Evolutionary conservation across 495 filamentous ascomycete genomes (phyloP).

Genomic region (Xylaria flabelliformis): DNA sequence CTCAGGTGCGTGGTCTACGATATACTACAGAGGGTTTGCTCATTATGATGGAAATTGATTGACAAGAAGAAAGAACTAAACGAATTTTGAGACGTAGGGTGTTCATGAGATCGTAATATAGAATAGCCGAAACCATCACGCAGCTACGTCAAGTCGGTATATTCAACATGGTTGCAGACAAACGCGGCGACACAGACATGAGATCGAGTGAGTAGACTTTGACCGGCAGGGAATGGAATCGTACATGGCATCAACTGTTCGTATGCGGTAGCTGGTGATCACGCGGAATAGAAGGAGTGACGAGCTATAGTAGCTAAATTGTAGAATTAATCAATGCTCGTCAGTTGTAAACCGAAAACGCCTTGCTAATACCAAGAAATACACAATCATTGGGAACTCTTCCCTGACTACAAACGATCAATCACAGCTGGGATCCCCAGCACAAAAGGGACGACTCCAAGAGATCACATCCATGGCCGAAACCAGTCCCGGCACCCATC

Average conservation of each 20-base stretch:
- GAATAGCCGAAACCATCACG: not conserved
- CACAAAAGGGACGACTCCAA: not conserved
- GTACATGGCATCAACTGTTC: not conserved
- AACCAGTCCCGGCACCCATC: not conserved
- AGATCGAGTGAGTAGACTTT: not conserved
- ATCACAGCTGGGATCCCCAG: not conserved
- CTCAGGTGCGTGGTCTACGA: too few relatives aligned
- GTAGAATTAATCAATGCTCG: not conserved
- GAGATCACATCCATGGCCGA: not conserved
- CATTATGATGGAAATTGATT: too few relatives aligned
- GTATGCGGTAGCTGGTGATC: not conserved
- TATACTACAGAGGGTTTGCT: too few relatives aligned
- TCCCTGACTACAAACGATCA: too few relatives aligned
- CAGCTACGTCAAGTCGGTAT: not conserved
- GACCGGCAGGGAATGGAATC: not conserved
- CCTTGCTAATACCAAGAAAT: constrained; percentile 16
- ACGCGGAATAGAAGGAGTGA: not conserved
- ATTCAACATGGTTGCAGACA: not conserved
- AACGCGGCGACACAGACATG: not conserved
- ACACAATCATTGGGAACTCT: not conserved
- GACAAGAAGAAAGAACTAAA: too few relatives aligned
- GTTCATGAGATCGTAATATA: too few relatives aligned
- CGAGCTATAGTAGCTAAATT: not conserved
- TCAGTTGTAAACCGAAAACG: not conserved
- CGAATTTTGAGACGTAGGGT: too few relatives aligned